A percentile compares a stretch with the other conserved stretches of the same genome.
These are phyloP conservation scores for Cicer arietinum DNA, from an alignment of 306 rosid species.

Conservation along the genomic window DNA sequence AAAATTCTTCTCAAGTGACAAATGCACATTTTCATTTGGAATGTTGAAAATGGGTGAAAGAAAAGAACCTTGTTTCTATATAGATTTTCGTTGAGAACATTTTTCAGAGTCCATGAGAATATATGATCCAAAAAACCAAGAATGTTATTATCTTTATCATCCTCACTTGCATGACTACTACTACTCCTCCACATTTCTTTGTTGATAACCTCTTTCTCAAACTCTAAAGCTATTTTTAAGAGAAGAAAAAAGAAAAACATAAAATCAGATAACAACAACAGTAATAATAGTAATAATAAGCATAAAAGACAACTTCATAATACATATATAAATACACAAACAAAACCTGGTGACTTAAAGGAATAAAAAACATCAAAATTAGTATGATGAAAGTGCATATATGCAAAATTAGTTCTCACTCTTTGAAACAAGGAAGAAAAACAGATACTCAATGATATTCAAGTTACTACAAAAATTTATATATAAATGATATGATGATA, in stretches of 20 bases:
- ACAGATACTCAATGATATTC: background rate
- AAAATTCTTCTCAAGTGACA: background rate
- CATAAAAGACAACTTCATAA: background rate
- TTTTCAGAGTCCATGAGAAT: background rate
- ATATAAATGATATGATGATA: background rate
- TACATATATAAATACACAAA: background rate
- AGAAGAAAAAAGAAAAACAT: background rate
- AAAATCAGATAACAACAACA: background rate
- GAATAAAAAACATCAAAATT: background rate
- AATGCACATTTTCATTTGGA: background rate
- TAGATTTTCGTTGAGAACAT: background rate
- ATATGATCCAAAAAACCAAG: background rate
- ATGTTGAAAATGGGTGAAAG: background rate
- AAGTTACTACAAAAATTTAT: background rate
- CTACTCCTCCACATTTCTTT: background rate
- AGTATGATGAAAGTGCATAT: background rate
- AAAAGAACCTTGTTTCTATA: slow-evolving; percentile 8
- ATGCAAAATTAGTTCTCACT: background rate
- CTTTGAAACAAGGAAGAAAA: slow-evolving; percentile 1
- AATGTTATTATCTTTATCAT: background rate
- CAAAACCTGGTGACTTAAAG: background rate
- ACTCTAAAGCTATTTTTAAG: background rate
- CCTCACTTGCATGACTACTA: background rate
- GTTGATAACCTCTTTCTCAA: background rate
- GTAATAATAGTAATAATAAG: background rate